Evolutionary conservation across 1,284 basidiomycete genomes (phyloP).

Genomic region (Boletus hoseneyae): DNA sequence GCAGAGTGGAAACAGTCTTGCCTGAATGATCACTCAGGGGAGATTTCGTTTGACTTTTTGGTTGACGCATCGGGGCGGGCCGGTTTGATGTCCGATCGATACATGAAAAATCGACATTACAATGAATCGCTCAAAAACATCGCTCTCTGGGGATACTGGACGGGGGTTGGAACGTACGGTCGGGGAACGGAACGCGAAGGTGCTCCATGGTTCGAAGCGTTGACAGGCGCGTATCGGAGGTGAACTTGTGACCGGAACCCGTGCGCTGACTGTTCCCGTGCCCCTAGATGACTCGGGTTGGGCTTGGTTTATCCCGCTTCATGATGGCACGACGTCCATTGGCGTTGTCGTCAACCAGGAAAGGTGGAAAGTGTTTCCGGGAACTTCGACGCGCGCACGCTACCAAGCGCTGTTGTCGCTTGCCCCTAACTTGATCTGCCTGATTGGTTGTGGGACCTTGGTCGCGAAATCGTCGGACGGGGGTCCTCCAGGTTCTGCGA

Average conservation of each 20-base stretch:
- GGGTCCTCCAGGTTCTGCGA: background rate
- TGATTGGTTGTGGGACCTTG: conserved; percentile 48
- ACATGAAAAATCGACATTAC: conserved; percentile 65
- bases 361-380: conserved; percentile 36
- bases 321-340: conserved; percentile 64
- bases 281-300: conserved; percentile 68
- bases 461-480: conserved; percentile 30
- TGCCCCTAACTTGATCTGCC: conserved; percentile 47
- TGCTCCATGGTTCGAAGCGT: conserved; percentile 69
- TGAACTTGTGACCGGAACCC: background rate
- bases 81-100: conserved; percentile 62
- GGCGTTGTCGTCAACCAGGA: conserved; percentile 69
- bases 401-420: conserved; percentile 34
- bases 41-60: conserved; percentile 60
- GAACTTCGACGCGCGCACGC: conserved; percentile 39
- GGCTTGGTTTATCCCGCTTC: conserved; percentile 76
- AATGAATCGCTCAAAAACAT: conserved; percentile 69
- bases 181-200: conserved; percentile 48
- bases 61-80: conserved; percentile 70
- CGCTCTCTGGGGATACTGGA: conserved; percentile 78
- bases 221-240: conserved; percentile 47
- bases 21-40: conserved; percentile 40
- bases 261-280: conserved; percentile 1
- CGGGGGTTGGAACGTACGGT: conserved; percentile 51
- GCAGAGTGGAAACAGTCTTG: conserved; percentile 47